Base-by-base conservation (phyloP, 2,329 filamentous ascomycete species). In the Botrytis pseudocinerea region DNA sequence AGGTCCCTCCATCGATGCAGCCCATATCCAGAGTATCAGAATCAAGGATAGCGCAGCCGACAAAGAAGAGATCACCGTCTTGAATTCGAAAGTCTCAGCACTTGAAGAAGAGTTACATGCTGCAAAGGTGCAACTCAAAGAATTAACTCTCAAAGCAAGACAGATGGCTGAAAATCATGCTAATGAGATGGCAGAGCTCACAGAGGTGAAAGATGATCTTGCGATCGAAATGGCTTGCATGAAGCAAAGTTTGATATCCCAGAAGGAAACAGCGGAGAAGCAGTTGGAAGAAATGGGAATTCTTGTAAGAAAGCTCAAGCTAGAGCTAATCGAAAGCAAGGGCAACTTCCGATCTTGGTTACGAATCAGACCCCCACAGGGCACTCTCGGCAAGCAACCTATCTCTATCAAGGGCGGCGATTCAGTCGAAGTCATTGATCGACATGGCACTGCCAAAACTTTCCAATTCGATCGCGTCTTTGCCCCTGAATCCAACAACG, bases 381-480 rank as follows among this genome's bases (percentile, higher is more conserved):
- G n/a, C 4, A 32, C 61, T 20, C 61, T 64, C n/a, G 42, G 42
- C 8, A 64, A 64, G 40, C 61, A 64, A 16, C 40, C 61, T 20
- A 64, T 64, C 40, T 44, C 16, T 12, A 46, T 64, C n/a, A 28
- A 12, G 6, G 61, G 61, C 6, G 61, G 38, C 14, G 61, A 64
- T 46, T 44, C 20, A 32, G 61, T 64, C 5, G 61, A 64, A 32
- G 61, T 64, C 9, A 20, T 44, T 18, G 61, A 64, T 9, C 40
- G 61, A 32, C 20, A 44, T 46, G 61, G 93, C 44, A 94, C 95
- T 80, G 93, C 89, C 73, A 91, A 95, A 76, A 88, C 91, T 0
- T 99, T 98, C 82, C 90, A 93, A 59, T 99, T 98, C 80, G 96
- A 99, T 80, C 92, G 95, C 9, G 95, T 98, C 0, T 99, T 99